Evolutionary conservation across 2,329 filamentous ascomycete species (phyloP).

Genomic region (Hirsutella rhossiliensis): DNA sequence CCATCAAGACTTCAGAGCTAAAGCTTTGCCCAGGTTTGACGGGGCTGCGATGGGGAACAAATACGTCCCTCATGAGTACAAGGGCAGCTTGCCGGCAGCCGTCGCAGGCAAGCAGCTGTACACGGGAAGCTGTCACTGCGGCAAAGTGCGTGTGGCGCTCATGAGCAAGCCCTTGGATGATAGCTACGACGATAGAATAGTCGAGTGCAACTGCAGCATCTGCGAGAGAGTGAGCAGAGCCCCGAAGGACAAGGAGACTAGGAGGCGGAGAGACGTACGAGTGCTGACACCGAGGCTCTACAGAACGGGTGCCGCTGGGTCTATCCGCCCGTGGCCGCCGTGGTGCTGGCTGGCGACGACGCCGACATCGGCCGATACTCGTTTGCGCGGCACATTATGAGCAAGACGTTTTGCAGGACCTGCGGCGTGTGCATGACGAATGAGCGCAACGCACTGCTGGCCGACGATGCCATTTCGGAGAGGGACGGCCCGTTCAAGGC

Average conservation of each 20-base stretch:
- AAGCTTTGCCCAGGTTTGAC: conserved; percentile 20
- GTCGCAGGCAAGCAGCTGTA: conserved; percentile 28
- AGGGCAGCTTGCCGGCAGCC: conserved; percentile 26
- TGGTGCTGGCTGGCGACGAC: conserved; percentile 24
- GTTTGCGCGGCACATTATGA: conserved; percentile 17
- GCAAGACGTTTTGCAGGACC: conserved; percentile 34
- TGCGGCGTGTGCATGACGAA: conserved; percentile 34
- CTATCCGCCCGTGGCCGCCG: conserved; percentile 26
- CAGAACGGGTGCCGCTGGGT: conserved; percentile 33
- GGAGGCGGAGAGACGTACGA: no score
- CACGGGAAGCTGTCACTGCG: conserved; percentile 42
- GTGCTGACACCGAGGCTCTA: background rate
- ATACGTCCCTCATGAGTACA: conserved; percentile 24
- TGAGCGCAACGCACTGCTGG: conserved; percentile 5
- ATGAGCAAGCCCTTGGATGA: conserved; percentile 28
- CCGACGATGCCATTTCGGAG: background rate
- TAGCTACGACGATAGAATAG: conserved; percentile 15
- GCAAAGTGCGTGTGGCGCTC: conserved; percentile 31
- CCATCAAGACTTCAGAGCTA: background rate
- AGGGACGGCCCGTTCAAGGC: conserved; percentile 8
- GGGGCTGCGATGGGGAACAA: conserved; percentile 18
- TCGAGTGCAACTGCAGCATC: conserved; percentile 40
- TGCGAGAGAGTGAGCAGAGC: conserved; percentile 25
- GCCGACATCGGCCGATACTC: conserved; percentile 27
- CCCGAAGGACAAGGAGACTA: no score